Base-by-base conservation (phyloP, 306 rosid genomes). In the Argentina anserina region DNA sequence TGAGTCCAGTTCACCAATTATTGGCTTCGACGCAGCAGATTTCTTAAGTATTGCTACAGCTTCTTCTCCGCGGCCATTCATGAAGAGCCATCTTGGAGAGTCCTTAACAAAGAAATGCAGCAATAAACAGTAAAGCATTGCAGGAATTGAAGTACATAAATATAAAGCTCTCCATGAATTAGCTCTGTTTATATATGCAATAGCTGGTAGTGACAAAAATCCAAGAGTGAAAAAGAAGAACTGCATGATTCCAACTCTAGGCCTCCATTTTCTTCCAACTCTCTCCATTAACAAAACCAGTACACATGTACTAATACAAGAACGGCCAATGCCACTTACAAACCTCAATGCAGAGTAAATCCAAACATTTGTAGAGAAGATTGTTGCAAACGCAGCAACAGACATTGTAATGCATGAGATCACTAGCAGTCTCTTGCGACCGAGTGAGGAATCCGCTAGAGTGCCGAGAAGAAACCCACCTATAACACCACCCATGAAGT, bases 381-480 rank as follows among this genome's bases (percentile, higher is more conserved):
- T 53, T 12, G 65, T 70, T 13, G 21, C 21, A 9, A 53, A 70
- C 9, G 65, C 60, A 70, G 75, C 52, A 23, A 70, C 43, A 36
- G 75, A 70, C 75, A 70, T 70, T 25, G 75, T 70, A 26, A 53
- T 1, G 26, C 75, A 53, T 7, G 65, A 53, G 65, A 70, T 70
- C 6, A 70, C 18, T n/a, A 69, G 46, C 14, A 50, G 47, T 23
- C 58, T 69, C 63, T 83, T 86, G 21, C 87, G 73, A 25, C 87
- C 87, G 4, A 80, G 78, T 0, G 74, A 75, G 0, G 82, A 73
- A 26, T 87, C 88, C 4, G 82, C 88, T 8, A 84, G 47, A 2
- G 77, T 77, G 21, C 85, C 79, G 0, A 87, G 76, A 20, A 68
- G 60, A 42, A 81, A 53, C 1, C 86, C 76, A 34, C 86, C 81